A percentile compares a stretch with the other conserved stretches of the same genome.
These are phyloP conservation scores for Monosporozyma aerobia DNA, from an alignment of 805 yeast species.

Conservation along the genomic window DNA sequence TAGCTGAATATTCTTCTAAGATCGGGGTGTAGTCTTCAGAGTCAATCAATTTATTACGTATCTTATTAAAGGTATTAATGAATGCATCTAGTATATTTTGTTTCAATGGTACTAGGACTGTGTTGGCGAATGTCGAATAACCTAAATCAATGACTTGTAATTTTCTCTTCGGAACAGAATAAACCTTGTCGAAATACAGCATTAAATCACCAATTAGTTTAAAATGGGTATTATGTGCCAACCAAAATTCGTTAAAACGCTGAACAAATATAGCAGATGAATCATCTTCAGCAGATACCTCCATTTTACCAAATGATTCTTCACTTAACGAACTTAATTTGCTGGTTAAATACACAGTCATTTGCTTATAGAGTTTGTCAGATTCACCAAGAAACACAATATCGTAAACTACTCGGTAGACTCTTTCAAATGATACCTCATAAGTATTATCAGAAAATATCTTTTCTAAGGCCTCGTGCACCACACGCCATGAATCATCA, in stretches of 20 bases:
- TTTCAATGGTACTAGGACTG: conserved; percentile 42
- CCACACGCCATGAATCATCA: conserved; percentile 49
- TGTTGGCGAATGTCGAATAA: conserved; percentile 52
- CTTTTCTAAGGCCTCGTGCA: conserved; percentile 59
- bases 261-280: not conserved
- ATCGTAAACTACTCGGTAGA: conserved; percentile 71
- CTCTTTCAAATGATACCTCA: conserved; percentile 67
- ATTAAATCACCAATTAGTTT: conserved; percentile 73
- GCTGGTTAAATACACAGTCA: conserved; percentile 7
- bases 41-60: conserved; percentile 1
- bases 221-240: conserved; percentile 40
- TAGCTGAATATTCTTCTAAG: not conserved
- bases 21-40: not conserved
- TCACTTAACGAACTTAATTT: conserved; percentile 8
- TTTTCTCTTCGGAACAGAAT: conserved; percentile 57
- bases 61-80: conserved; percentile 27
- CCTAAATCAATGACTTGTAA: conserved; percentile 69
- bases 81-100: conserved; percentile 44
- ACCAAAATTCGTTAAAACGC: conserved; percentile 1
- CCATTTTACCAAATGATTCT: not conserved
- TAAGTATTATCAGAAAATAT: conserved; percentile 68
- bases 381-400: conserved; percentile 41
- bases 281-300: not conserved
- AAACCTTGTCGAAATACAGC: conserved; percentile 81
- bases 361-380: conserved; percentile 8